A percentile compares a stretch with the other conserved stretches of the same genome.
These are phyloP conservation scores for Tanacetum coccineum DNA, from an alignment of 129 eudicot genomes.

Conservation along the genomic window DNA sequence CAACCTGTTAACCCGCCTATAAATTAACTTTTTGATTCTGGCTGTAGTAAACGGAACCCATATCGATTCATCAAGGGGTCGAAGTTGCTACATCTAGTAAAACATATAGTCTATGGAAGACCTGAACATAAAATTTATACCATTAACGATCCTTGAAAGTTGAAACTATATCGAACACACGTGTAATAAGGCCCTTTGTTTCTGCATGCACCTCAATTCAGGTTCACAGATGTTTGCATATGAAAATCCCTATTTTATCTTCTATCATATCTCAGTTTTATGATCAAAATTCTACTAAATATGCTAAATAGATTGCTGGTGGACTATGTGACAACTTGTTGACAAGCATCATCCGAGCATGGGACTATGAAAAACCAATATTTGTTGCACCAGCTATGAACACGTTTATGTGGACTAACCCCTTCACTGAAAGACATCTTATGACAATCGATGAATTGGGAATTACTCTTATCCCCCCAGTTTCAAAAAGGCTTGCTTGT, in stretches of 20 bases:
- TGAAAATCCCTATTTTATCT: not conserved
- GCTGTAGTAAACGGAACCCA: no score
- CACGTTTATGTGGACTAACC: conserved; percentile 89
- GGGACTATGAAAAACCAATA: conserved; percentile 85
- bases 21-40: no score
- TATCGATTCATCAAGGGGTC: no score
- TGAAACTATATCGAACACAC: not conserved
- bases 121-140: not conserved
- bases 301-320: conserved; percentile 59
- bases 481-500: conserved; percentile 83
- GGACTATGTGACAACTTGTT: conserved; percentile 92
- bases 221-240: not conserved
- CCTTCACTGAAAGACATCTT: conserved; percentile 89
- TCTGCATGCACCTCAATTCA: not conserved
- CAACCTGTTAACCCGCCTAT: no score
- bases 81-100: not conserved
- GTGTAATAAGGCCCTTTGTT: not conserved
- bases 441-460: conserved; percentile 75
- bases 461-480: conserved; percentile 76
- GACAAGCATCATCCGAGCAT: conserved; percentile 83
- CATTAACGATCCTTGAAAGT: not conserved
- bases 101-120: not conserved
- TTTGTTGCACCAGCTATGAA: conserved; percentile 97
- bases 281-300: not conserved
- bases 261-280: not conserved